phyloP scores from a whole-genome alignment of 2,329 filamentous ascomycete genomes.

The Chaetothyriales sp. region DNA sequence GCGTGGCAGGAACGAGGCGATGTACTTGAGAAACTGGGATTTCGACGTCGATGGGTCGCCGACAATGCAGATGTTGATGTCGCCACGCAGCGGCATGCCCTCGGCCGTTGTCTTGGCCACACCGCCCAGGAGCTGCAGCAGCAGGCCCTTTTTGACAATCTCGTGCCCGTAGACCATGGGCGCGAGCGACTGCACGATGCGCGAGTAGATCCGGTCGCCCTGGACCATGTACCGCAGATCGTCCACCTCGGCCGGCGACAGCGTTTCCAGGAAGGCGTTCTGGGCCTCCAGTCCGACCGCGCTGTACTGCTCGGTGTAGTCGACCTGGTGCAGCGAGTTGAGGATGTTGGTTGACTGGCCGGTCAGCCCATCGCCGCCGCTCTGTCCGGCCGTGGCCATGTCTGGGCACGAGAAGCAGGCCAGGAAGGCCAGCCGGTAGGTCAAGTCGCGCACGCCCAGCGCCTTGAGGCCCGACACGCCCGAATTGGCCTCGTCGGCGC shows the following conservation, averaged over 20 bases:
- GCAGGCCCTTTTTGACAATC: slow-evolving; percentile 90
- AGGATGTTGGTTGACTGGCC: slow-evolving; percentile 73
- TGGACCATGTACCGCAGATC: slow-evolving; percentile 89
- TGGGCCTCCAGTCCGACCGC: slow-evolving; percentile 74
- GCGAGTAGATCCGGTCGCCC: slow-evolving; percentile 84
- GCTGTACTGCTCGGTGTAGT: slow-evolving; percentile 45
- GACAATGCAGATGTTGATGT: slow-evolving; percentile 97
- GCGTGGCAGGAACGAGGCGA: slow-evolving; percentile 89
- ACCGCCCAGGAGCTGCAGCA: slow-evolving; percentile 91
- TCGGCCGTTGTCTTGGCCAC: slow-evolving; percentile 83
- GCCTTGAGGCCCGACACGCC: slow-evolving; percentile 82
- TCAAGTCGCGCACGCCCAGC: slow-evolving; percentile 84
- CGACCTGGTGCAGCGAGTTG: slow-evolving; percentile 61
- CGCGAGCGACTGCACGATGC: slow-evolving; percentile 82
- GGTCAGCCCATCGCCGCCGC: slow-evolving; percentile 45
- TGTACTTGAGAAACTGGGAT: slow-evolving; percentile 84
- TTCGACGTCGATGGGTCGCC: slow-evolving; percentile 95
- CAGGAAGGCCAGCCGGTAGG: slow-evolving; percentile 25
- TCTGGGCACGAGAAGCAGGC: slow-evolving; percentile 53
- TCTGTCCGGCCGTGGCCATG: slow-evolving; percentile 61
- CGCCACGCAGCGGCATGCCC: slow-evolving; percentile 87
- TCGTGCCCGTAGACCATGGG: slow-evolving; percentile 96
- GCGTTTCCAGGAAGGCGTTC: slow-evolving; percentile 68
- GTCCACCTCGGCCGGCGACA: slow-evolving; percentile 75
- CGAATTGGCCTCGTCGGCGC: slow-evolving; percentile 61